These are phyloP conservation scores for Colletotrichum incanum DNA, from an alignment of 2,329 filamentous ascomycete species.

Conservation along the genomic window DNA sequence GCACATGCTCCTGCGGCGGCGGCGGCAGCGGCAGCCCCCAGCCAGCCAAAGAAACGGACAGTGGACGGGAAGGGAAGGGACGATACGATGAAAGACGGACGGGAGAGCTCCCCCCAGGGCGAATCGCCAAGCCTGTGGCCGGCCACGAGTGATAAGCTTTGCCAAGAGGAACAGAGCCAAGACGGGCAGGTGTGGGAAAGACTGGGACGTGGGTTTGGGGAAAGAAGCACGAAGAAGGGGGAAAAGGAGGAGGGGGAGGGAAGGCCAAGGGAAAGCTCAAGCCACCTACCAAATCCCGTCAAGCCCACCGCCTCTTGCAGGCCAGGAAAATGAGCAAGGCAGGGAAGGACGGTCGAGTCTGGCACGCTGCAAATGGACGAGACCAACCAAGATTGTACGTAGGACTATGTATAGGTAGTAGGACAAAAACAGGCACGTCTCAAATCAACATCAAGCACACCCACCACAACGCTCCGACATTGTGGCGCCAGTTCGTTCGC, in stretches of 20 bases:
- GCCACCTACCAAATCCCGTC: conserved; percentile 11
- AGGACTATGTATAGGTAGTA: no score
- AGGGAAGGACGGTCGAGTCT: conserved; percentile 10
- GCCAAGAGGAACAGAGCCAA: conserved; percentile 51
- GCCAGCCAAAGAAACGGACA: conserved; percentile 20
- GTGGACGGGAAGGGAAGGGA: conserved; percentile 4
- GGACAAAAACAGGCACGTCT: not conserved
- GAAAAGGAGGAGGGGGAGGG: not conserved
- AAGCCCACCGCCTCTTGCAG: not conserved
- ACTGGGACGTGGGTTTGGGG: conserved; percentile 36
- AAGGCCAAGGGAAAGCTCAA: conserved; percentile 12
- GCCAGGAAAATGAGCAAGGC: conserved; percentile 1
- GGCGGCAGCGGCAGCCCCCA: conserved; percentile 10
- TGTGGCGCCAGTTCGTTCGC: not conserved
- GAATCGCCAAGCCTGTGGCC: conserved; percentile 34
- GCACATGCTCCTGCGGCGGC: not conserved
- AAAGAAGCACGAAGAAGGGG: conserved; percentile 10
- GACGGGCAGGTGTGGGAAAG: conserved; percentile 44
- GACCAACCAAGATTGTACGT: not conserved
- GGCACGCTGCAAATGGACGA: not conserved
- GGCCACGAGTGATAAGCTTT: conserved; percentile 55
- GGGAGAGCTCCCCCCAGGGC: conserved; percentile 2
- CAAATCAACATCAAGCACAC: conserved; percentile 9
- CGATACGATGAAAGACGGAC: conserved; percentile 11
- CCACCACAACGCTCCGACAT: conserved; percentile 4